A percentile compares a stretch with the other conserved stretches of the same genome.
These are phyloP conservation scores for Tephrocybe rancida DNA, from an alignment of 768 basidiomycete genomes.

Conservation along the genomic window DNA sequence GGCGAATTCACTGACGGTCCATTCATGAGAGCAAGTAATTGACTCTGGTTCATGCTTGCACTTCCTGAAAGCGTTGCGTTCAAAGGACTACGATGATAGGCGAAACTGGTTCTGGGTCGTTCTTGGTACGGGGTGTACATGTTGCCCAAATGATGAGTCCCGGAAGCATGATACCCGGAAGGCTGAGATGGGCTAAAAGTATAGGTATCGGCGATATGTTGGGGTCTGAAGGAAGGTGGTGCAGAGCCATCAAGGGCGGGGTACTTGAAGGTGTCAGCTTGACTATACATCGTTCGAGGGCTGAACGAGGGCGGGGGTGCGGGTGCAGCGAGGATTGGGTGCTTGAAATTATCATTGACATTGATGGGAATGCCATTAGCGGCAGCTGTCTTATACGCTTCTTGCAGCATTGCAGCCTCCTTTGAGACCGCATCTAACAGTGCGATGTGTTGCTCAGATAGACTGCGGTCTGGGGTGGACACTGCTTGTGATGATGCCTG, in stretches of 20 bases:
- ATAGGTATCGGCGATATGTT: constrained; percentile 28
- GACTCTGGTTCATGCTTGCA: constrained; percentile 54
- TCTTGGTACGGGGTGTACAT: constrained; percentile 39
- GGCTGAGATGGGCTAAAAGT: constrained; percentile 4
- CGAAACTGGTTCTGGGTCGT: constrained; percentile 50
- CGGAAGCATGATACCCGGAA: neutral
- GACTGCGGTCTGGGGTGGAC: constrained; percentile 27
- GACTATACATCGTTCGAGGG: neutral
- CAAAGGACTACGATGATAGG: constrained; percentile 36
- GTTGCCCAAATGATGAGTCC: neutral
- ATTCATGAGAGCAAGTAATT: constrained; percentile 48
- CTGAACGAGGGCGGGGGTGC: neutral
- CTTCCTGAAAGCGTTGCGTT: constrained; percentile 33
- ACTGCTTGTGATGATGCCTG: constrained; percentile 47
- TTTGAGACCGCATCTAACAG: constrained; percentile 72
- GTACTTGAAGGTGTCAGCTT: constrained; percentile 11
- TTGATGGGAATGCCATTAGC: constrained; percentile 12
- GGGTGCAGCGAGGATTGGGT: constrained; percentile 5
- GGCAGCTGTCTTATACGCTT: constrained; percentile 20
- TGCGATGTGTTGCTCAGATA: constrained; percentile 72
- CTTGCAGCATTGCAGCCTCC: constrained; percentile 69
- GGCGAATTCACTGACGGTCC: constrained; percentile 19
- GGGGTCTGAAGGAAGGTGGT: neutral
- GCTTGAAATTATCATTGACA: constrained; percentile 10
- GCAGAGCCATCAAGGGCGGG: constrained; percentile 8